Percentiles rank a stretch among this genome's conserved stretches.
Conservation (phyloP, 2,329 filamentous ascomycete genomes). For the Arthrocladium fulminans region DNA sequence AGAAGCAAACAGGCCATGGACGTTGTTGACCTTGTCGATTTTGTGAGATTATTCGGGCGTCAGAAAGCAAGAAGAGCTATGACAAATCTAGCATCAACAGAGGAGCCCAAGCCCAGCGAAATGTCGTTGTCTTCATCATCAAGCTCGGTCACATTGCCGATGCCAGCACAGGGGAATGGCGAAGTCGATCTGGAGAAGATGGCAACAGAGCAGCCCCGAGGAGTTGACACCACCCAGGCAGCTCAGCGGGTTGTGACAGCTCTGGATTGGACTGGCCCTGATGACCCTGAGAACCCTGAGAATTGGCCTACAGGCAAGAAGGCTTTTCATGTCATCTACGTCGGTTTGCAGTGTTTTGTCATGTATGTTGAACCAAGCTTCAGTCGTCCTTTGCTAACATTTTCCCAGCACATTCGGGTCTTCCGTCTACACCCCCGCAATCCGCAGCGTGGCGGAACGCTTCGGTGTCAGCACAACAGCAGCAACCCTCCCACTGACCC, state of each 20-base stretch:
- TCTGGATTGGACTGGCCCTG: conserved; percentile 48
- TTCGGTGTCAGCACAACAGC: conserved; percentile 26
- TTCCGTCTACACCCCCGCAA: conserved; percentile 31
- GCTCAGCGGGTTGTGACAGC: conserved; percentile 11
- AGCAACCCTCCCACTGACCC: conserved; percentile 52
- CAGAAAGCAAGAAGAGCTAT: not conserved
- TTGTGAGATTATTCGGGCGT: not conserved
- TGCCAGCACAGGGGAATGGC: not conserved
- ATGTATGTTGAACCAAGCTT: conserved; percentile 11
- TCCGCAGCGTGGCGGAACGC: conserved; percentile 46
- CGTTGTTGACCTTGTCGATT: not conserved
- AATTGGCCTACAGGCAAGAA: conserved; percentile 48
- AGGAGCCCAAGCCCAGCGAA: not conserved
- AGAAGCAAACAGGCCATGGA: not conserved
- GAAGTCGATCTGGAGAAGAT: not conserved
- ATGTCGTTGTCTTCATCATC: not conserved
- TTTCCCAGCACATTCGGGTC: conserved; percentile 25
- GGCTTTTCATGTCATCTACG: conserved; percentile 25
- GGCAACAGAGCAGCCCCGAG: not conserved
- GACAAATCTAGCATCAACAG: not conserved
- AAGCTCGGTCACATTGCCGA: conserved; percentile 1
- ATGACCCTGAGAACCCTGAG: conserved; percentile 51
- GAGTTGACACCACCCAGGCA: not conserved
- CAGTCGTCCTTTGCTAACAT: conserved; percentile 8
- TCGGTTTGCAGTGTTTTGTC: conserved; percentile 18